Evolutionary conservation across 2,329 filamentous ascomycete species (phyloP), one percentile per base, ranked within the genome.

Genomic region (Diaporthe velutina): DNA sequence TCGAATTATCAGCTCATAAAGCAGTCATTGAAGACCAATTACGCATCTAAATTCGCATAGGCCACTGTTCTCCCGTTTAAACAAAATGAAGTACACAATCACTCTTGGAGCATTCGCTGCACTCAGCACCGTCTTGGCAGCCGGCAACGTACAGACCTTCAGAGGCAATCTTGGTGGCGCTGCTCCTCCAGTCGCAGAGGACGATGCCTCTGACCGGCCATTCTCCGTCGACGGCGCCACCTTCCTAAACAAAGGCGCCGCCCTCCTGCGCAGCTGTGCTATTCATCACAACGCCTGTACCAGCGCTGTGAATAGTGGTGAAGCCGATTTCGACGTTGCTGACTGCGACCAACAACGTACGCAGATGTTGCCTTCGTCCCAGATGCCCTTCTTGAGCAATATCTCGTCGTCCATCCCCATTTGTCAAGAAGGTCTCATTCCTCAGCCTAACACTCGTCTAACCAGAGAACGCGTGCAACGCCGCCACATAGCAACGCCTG

Each of bases 191-290:
- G 85, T 88, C 40, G 30, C 4, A 12, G 77, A 83, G 77, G 81
- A 81, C 77, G 25, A 54, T 54, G 80, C 80, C 12, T 80, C 81
- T 50, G 75, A 79, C 45, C 84, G 84, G n/a, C 86, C 86, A 67
- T 89, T 89, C 80, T 83, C 80, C 67, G 91, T 91, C 77, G 90
- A 88, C 72, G 87, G 86, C n/a, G 86, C 87, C 73, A 89, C 86
- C 76, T 92, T 92, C 81, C 83, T 87, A 5, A 85, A 85, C 77
- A 78, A 80, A 9, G 84, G 82, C 61, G 86, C 86, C 52, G 87
- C 87, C 19, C 79, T 87, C 73, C 83, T 84, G 80, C 86, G 87
- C 28, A 87, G 86, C 15, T 88, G 87, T 79, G 85, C 86, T 73
- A 82, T 88, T 45, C 87, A 88, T 81, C 84, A 88, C 81, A 88